A percentile compares a stretch with the other conserved stretches of the same genome.
These are phyloP conservation scores for Penicillium sp. DNA, from an alignment of 2,329 filamentous ascomycete species.

Conservation along the genomic window DNA sequence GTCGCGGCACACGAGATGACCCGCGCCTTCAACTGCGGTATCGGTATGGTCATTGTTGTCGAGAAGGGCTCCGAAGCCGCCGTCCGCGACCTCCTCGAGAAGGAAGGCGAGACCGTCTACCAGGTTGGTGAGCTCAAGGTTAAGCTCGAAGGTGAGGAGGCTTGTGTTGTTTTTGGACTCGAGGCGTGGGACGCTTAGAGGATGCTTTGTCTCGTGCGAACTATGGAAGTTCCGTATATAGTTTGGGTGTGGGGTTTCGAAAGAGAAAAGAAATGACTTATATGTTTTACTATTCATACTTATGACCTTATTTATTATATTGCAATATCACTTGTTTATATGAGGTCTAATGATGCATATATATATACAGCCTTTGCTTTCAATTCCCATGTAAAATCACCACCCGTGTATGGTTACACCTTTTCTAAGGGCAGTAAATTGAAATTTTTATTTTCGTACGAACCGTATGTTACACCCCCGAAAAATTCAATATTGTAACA, in stretches of 20 bases:
- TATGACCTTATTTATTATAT: conserved; percentile 8
- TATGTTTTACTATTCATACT: conserved; percentile 1
- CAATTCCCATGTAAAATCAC: too few species aligned
- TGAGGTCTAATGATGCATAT: background rate
- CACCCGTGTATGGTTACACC: too few species aligned
- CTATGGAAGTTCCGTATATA: conserved; percentile 2
- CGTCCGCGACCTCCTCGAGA: conserved; percentile 65
- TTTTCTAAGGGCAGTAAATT: background rate
- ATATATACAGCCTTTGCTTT: background rate
- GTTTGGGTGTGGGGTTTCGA: background rate
- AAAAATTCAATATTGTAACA: background rate
- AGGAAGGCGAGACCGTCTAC: conserved; percentile 76
- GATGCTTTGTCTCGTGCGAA: conserved; percentile 11
- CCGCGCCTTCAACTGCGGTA: conserved; percentile 89
- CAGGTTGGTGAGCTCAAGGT: conserved; percentile 73
- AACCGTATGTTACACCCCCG: background rate
- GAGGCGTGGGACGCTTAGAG: conserved; percentile 46
- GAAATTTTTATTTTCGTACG: background rate
- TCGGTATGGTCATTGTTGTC: conserved; percentile 93
- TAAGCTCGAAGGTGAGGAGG: conserved; percentile 58
- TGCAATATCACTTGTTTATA: background rate
- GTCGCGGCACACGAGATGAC: conserved; percentile 81
- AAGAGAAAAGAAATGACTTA: conserved; percentile 14
- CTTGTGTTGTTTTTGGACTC: conserved; percentile 68
- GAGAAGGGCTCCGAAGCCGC: conserved; percentile 65